Conservation (phyloP, 1,284 basidiomycete genomes). For the Ustilago sp. region DNA sequence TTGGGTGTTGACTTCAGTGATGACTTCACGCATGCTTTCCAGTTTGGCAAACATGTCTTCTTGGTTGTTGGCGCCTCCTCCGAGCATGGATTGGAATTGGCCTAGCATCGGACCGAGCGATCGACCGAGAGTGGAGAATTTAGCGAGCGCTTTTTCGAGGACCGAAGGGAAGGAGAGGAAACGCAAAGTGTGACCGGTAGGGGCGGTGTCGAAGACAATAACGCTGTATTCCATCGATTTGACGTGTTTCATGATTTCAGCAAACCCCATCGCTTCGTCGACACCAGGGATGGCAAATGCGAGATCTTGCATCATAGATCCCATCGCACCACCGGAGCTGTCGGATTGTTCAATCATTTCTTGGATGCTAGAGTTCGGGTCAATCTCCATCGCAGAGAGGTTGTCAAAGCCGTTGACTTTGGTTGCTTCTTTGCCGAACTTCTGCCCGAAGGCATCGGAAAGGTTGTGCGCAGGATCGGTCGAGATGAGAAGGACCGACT, state of each 20-base stretch:
- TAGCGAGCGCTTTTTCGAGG: slow-evolving; percentile 95
- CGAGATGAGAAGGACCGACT: slow-evolving; percentile 73
- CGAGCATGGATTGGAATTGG: slow-evolving; percentile 92
- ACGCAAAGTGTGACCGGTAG: slow-evolving; percentile 96
- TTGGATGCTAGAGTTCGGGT: slow-evolving; percentile 94
- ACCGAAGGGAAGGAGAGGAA: slow-evolving; percentile 98
- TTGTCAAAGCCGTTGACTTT: slow-evolving; percentile 98
- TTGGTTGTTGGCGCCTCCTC: slow-evolving; percentile 74
- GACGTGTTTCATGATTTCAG: slow-evolving; percentile 99
- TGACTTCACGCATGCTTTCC: slow-evolving; percentile 94
- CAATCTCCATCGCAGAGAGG: slow-evolving; percentile 98
- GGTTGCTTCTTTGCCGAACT: slow-evolving; percentile 99
- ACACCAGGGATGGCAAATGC: slow-evolving; percentile 99
- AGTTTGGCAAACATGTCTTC: slow-evolving; percentile 96
- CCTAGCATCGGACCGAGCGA: slow-evolving; percentile 89
- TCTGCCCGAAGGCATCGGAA: slow-evolving; percentile 98
- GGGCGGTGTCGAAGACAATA: slow-evolving; percentile 98
- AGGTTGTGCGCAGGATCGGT: slow-evolving; percentile 99
- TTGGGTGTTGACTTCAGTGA: slow-evolving; percentile 98
- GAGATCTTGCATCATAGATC: slow-evolving; percentile 98
- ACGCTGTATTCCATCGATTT: slow-evolving; percentile 99
- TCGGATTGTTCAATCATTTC: slow-evolving; percentile 99
- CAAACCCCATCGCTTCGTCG: slow-evolving; percentile 99
- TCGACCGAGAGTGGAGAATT: slow-evolving; percentile 89
- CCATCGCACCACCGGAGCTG: slow-evolving; percentile 85